A percentile compares a stretch with the other conserved stretches of the same genome.
These are phyloP conservation scores for Penicillium sp. DNA, from an alignment of 2,329 filamentous ascomycete genomes.

Conservation along the genomic window DNA sequence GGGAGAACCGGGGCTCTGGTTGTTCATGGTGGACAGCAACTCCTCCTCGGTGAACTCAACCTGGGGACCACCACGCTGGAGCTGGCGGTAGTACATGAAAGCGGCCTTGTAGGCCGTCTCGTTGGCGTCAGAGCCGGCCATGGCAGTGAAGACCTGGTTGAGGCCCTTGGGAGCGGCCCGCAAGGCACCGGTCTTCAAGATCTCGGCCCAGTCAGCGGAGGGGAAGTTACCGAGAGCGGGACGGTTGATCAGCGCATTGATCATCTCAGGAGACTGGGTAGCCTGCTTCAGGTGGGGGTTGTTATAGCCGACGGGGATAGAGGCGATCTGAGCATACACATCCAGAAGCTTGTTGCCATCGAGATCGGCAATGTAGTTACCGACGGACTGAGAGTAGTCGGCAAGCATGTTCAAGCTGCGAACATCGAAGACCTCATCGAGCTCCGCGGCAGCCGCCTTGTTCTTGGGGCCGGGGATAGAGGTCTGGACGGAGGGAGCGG, in stretches of 20 bases:
- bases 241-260: conserved; percentile 77
- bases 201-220: conserved; percentile 74
- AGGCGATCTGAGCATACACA: conserved; percentile 81
- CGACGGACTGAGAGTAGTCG: conserved; percentile 70
- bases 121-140: conserved; percentile 88
- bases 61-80: conserved; percentile 72
- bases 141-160: conserved; percentile 85
- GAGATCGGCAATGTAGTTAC: conserved; percentile 67
- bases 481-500: conserved; percentile 54
- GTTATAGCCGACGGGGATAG: conserved; percentile 90
- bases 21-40: conserved; percentile 72
- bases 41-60: conserved; percentile 80
- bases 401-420: conserved; percentile 79
- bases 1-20: conserved; percentile 74
- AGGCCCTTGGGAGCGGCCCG: conserved; percentile 78
- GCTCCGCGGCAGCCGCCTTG: conserved; percentile 65
- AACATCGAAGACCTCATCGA: conserved; percentile 80
- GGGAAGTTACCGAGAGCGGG: conserved; percentile 91
- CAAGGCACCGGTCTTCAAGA: conserved; percentile 77
- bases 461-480: conserved; percentile 74
- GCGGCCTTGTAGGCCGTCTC: conserved; percentile 94
- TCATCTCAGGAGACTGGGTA: conserved; percentile 74
- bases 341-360: conserved; percentile 53
- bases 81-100: conserved; percentile 86
- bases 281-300: conserved; percentile 71